A percentile compares a stretch with the other conserved stretches of the same genome.
Evolutionary conservation across 2,329 filamentous ascomycete species (phyloP).

Genomic region (Colletotrichum incanum): DNA sequence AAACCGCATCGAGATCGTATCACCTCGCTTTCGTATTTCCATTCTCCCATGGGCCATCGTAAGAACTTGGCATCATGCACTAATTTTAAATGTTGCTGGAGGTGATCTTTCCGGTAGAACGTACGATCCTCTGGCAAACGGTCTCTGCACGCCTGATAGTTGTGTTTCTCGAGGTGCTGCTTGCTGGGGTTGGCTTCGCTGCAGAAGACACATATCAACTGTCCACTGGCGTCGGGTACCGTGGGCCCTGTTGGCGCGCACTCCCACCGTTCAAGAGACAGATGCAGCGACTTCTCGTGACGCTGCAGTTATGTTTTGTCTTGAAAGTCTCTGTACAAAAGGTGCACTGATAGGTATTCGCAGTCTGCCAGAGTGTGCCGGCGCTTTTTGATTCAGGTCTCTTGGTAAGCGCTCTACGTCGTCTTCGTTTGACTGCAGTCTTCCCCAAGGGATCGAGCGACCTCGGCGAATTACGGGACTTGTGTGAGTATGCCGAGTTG

Average conservation of each 20-base stretch:
- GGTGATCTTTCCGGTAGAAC: conserved; percentile 61
- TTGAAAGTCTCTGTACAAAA: conserved; percentile 64
- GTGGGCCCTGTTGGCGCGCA: conserved; percentile 49
- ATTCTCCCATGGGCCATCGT: conserved; percentile 33
- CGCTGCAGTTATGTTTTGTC: conserved; percentile 63
- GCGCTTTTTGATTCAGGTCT: conserved; percentile 9
- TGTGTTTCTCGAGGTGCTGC: conserved; percentile 56
- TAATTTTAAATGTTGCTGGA: conserved; percentile 57
- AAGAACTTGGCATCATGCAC: conserved; percentile 36
- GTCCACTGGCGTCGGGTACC: conserved; percentile 52
- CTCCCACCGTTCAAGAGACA: conserved; percentile 61
- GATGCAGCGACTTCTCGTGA: conserved; percentile 65
- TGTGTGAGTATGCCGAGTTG: conserved; percentile 40
- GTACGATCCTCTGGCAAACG: conserved; percentile 60
- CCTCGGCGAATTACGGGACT: conserved; percentile 10
- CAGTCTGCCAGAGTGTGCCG: conserved; percentile 18
- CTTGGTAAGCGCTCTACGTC: conserved; percentile 15
- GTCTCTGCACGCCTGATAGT: conserved; percentile 63
- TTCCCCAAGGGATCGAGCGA: conserved; percentile 10
- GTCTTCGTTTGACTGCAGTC: conserved; percentile 11
- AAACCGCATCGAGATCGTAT: conserved; percentile 55
- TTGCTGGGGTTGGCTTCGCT: conserved; percentile 50
- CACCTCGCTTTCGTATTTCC: conserved; percentile 28
- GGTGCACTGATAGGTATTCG: conserved; percentile 57
- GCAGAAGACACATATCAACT: conserved; percentile 59